Evolutionary conservation across 768 basidiomycete genomes (phyloP), one percentile per base, ranked within the genome.

Genomic region (Pleurotus tuoliensis): DNA sequence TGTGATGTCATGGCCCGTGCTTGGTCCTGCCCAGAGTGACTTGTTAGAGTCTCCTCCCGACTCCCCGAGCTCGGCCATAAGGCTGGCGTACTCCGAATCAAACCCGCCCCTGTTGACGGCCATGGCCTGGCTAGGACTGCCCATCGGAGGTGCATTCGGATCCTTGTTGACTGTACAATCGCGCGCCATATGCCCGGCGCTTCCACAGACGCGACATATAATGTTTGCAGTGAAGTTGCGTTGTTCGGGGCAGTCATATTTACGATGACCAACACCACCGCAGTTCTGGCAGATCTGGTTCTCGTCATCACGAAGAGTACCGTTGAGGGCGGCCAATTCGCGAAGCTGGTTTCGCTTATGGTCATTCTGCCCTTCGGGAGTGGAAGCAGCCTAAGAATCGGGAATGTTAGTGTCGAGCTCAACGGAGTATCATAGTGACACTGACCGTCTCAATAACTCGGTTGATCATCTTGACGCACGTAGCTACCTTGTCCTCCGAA

Each of bases 261-360:
- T 95, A 73, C 96, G 89, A 69, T 98, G 95, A 58, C 94, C 94
- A 61, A 94, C 83, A 53, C 88, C 88, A 67, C 91, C 93, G 70
- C 92, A 95, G 67, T 96, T 96, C 76, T 98, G 95, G 76, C 97
- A 99, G 59, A 98, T 87, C 73, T 99, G 97, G 68, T 98, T 98
- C 77, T 99, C 97, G 70, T 99, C 97, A 67, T 99, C 97, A 64
- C 97, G 94, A 56, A 99, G 87, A 45, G 97, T 99, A 74, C 97
- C 97, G 68, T 99, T 99, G 56, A 99, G 76, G 16, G 94, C 94
- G 15, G 97, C 97, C 46, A 99, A 82, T 70, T 99, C 97, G 64
- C 97, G 92, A 45, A 99, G 86, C 73, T 99, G 97, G 67, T 96
- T 98, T 53, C 96, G 90, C 72, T 99, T 99, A 78, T 99, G 97